These are phyloP conservation scores for Ophiocordyceps polyrhachis-furcata DNA, from an alignment of 2,329 filamentous ascomycete genomes.

Conservation along the genomic window DNA sequence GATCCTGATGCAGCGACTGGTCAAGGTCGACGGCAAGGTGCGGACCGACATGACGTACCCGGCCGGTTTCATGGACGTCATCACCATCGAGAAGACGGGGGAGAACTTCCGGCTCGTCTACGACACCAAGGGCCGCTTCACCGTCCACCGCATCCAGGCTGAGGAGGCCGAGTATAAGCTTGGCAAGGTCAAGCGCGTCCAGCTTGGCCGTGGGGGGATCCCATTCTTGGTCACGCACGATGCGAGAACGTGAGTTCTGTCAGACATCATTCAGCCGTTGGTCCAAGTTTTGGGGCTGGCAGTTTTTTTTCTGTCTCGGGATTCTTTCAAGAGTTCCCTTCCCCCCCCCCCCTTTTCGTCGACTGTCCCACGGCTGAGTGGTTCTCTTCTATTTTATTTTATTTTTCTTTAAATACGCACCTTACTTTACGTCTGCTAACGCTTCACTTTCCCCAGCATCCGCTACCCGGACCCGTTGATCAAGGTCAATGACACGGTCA, in stretches of 20 bases:
- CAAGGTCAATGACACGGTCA: constrained; percentile 99
- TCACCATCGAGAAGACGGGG: constrained; percentile 98
- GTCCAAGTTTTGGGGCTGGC: constrained; percentile 84
- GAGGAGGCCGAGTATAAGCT: constrained; percentile 99
- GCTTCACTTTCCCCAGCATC: constrained; percentile 44
- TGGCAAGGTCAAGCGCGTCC: constrained; percentile 99
- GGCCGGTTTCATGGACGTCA: constrained; percentile 98
- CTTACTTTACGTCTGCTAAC: constrained; percentile 15
- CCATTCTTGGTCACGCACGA: constrained; percentile 99
- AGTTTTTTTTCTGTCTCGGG: constrained; percentile 11
- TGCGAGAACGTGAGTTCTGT: constrained; percentile 99
- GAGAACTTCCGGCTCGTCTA: constrained; percentile 99
- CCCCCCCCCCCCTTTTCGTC: no score
- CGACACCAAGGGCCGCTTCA: constrained; percentile 99
- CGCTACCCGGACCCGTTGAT: constrained; percentile 96
- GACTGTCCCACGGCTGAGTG: not conserved
- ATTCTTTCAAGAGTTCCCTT: not conserved
- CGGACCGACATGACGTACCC: constrained; percentile 97
- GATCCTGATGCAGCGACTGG: constrained; percentile 97
- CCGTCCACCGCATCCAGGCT: constrained; percentile 95
- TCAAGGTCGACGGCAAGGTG: constrained; percentile 99
- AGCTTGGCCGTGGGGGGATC: constrained; percentile 98
- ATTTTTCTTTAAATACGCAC: constrained; percentile 12
- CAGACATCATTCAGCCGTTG: constrained; percentile 99
- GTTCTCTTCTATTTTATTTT: not conserved